Evolutionary conservation across 352 stramenopile genomes (phyloP).

Genomic region (Phytophthora nicotianae): DNA sequence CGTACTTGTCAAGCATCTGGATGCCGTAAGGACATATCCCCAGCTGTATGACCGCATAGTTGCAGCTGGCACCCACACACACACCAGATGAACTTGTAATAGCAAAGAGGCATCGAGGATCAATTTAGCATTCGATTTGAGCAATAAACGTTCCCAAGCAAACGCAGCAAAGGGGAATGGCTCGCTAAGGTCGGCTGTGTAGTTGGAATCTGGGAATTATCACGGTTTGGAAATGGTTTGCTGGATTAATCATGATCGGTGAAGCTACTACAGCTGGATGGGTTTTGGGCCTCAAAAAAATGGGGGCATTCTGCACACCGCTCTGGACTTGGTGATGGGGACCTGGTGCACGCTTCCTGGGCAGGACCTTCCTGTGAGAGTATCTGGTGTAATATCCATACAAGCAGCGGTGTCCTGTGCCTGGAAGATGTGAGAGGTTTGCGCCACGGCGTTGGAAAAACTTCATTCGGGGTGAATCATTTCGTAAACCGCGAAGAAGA

Average conservation of each 20-base stretch:
- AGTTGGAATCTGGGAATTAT: neutral
- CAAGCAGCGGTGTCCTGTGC: neutral
- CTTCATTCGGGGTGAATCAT: slow-evolving; percentile 8
- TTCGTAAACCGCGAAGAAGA: slow-evolving; percentile 14
- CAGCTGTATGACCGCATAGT: slow-evolving; percentile 21
- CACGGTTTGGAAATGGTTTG: neutral
- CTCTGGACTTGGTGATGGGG: slow-evolving; percentile 26
- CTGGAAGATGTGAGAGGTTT: slow-evolving; percentile 10
- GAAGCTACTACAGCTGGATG: slow-evolving; percentile 28
- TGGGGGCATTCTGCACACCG: slow-evolving; percentile 14
- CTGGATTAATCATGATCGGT: slow-evolving; percentile 1
- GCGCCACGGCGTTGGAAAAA: slow-evolving; percentile 1
- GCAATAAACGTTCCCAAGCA: neutral
- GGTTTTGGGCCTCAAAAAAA: no score
- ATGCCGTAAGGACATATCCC: slow-evolving; percentile 28
- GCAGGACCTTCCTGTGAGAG: neutral
- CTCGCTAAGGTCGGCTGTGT: no score
- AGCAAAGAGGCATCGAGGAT: neutral
- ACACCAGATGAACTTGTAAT: neutral
- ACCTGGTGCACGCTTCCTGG: neutral
- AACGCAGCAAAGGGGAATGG: neutral
- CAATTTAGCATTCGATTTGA: neutral
- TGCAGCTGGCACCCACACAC: neutral
- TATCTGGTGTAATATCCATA: slow-evolving; percentile 3
- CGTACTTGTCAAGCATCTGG: slow-evolving; percentile 5